Evolutionary conservation across 257 asterid genomes (phyloP), one percentile per base, ranked within the genome.

Genomic region (Salvia splendens): DNA sequence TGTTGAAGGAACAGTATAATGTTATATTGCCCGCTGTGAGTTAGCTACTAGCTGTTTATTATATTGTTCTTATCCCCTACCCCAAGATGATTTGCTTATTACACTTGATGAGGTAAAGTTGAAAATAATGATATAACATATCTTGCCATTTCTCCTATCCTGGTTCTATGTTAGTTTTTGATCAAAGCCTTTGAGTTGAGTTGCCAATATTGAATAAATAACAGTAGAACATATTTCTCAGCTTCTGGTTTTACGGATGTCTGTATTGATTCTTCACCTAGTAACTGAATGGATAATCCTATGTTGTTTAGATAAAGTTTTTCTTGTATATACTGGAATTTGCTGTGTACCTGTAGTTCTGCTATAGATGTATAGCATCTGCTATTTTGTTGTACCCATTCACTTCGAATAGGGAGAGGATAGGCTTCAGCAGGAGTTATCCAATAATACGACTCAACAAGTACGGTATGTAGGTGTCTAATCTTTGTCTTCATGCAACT

Each of bases 381-480:
- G 83, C 76, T 32, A 64, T 78, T 67, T 72, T 75, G 83, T 76
- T 87, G 86, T 83, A 76, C 88, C 82, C 80, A 80, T 81, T 77
- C 87, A 80, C 84, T 83, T 84, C 81, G 72, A 77, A 75, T 89
- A 84, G 96, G 88, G 86, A 74, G 89, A 76, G 79, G 88, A 82
- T 80, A 86, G 83, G 86, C 89, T 81, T 83, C 89, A 75, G 87
- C 91, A 33, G 93, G 87, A 86, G 87, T 75, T 63, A 75, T 70
- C 80, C 87, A 72, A 73, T 85, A 81, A 70, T 77, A 80, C 86
- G 77, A 79, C 75, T 75, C 79, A 71, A 76, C 78, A 58, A 77
- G 84, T 79, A 86, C 90, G 96, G 96, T 86, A 85, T 86, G 96
- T 87, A 69, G 91, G 95, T 65, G 61, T 64, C 81, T 75, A 72